Evolutionary conservation across 2,329 filamentous ascomycete genomes (phyloP), one percentile per base, ranked within the genome.

Genomic region (Diaporthe ampelina): DNA sequence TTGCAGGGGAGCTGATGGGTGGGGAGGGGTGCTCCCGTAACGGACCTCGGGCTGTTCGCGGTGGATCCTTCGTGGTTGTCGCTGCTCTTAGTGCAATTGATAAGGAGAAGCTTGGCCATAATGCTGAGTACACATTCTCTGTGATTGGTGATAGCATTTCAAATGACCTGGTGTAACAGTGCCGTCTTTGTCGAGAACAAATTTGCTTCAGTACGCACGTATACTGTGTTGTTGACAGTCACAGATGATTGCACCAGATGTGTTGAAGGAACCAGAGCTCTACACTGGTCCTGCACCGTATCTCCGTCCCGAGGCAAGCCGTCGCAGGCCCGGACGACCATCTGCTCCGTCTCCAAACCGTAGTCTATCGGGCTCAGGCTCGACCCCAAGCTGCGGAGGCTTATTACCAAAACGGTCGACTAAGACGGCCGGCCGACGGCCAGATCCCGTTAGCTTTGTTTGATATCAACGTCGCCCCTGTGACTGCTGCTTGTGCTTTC

Each of bases 401-500:
- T 54, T 21, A 68, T 68, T 65, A 59, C 29, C 69, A 71, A 59
- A 61, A 48, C 56, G 69, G 69, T 24, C 54, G 21, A 59, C 54
- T 70, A 71, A 61, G 54, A 37, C 40, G 54, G 56, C 10, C 69
- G 56, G 56, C 29, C 63, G 48, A 67, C 37, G 29, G 48, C 73
- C 67, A 52, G 67, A 75, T 67, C 58, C 63, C 74, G 74, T 63
- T 75, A 74, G 74, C 67, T 26, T 71, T 50, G 52, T 75, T 74
- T 74, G 72, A 58, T 75, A 75, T 72, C 74, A 75, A 57, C 45
- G 29, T n/a, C 52, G 43, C 11, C 54, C 52, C 37, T 50, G 26
- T 67, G 54, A 59, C 15, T 43, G 40, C 63, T 48, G 54, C 54
- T 29, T 21, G 24, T 63, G 32, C 52, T 19, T 26, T 52, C 32